Evolutionary conservation across 805 yeast genomes (phyloP).

Genomic region (Monosporozyma unispora): DNA sequence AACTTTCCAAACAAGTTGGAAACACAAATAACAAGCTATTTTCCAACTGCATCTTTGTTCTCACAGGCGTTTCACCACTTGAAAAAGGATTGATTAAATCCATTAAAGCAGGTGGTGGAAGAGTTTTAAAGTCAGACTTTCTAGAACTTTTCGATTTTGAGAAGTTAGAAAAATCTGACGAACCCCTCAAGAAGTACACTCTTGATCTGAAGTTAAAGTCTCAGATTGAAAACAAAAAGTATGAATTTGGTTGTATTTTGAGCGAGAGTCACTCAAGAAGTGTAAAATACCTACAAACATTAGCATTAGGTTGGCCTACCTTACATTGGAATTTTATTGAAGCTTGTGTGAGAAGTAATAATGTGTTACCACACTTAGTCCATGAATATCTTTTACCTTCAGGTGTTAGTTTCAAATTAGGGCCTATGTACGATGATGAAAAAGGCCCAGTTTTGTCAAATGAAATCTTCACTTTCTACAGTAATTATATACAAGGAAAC

Average conservation of each 20-base stretch:
- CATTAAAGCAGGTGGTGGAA: slow-evolving; percentile 39
- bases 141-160: slow-evolving; percentile 17
- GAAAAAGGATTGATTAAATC: slow-evolving; percentile 28
- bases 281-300: slow-evolving; percentile 63
- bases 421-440: slow-evolving; percentile 5
- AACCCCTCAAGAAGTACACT: background rate
- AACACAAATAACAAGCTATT: slow-evolving; percentile 15
- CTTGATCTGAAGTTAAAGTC: slow-evolving; percentile 11
- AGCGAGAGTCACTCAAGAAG: slow-evolving; percentile 54
- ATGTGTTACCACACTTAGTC: slow-evolving; percentile 30
- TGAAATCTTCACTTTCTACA: slow-evolving; percentile 38
- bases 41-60: slow-evolving; percentile 32
- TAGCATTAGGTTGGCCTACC: slow-evolving; percentile 83
- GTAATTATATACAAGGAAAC: slow-evolving; percentile 27
- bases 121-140: slow-evolving; percentile 31
- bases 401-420: slow-evolving; percentile 49
- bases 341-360: slow-evolving; percentile 35
- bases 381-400: slow-evolving; percentile 56
- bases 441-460: slow-evolving; percentile 36
- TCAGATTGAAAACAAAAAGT: slow-evolving; percentile 9
- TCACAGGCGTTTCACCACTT: slow-evolving; percentile 30
- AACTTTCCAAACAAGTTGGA: background rate
- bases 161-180: slow-evolving; percentile 2
- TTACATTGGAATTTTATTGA: slow-evolving; percentile 48
- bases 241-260: slow-evolving; percentile 56